Evolutionary conservation across 2,329 filamentous ascomycete genomes (phyloP), one percentile per base, ranked within the genome.

Genomic region (Colletotrichum truncatum): DNA sequence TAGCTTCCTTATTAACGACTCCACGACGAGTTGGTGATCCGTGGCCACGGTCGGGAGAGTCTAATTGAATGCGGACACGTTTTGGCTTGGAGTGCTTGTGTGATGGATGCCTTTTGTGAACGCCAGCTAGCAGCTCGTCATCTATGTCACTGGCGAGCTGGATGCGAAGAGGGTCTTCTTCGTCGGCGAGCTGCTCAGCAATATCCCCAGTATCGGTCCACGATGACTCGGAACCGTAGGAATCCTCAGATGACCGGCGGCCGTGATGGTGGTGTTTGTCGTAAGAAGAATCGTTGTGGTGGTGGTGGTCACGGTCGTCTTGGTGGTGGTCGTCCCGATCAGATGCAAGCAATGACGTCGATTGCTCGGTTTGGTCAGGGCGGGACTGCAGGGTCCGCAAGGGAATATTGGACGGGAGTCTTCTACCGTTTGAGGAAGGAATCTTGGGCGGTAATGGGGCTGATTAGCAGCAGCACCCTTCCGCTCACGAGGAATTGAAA

Each of bases 151-250:
- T 83, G 74, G 85, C 84, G 66, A 95, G 84, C 73, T 88, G 90
- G 71, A 89, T 87, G 71, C 88, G 89, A 71, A 97, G 85, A 65
- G 93, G 93, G 77, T 97, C 93, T 80, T 95, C 89, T 79, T 95
- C 89, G 83, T 92, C 91, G 73, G 88, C 92, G 72, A 94, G 85
- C 85, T 97, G 95, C 82, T 98, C 95, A 74, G 93, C 93, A 73
- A 98, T 88, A 80, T 98, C 96, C 75, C 94, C 95, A 45, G 95
- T 97, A 79, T 98, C 94, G 75, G 93, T 94, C 94, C 93, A 98
- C 72, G 92, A 89, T 64, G 90, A 93, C 68, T 83, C 81, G 78
- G 93, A 92, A 73, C 84, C 84, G 56, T 48, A n/a, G 73, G 85
- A 86, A 74, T 80, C 79, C 70, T 77, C 79, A 71, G 75, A 79